Conservation (phyloP, 371 early-diverging fungal species). For the Smittium culicis region DNA sequence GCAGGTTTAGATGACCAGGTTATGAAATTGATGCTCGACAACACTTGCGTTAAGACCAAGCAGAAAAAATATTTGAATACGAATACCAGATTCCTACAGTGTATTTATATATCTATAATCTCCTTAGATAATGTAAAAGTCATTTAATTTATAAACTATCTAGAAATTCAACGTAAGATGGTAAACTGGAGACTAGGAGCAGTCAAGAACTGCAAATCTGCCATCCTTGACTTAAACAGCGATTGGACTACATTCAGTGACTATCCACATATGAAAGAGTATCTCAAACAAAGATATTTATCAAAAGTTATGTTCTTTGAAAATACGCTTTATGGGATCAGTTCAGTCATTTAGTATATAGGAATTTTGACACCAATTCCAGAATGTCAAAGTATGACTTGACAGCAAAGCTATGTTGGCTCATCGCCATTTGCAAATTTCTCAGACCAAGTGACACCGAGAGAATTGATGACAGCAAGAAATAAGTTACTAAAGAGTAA, state of each 20-base stretch:
- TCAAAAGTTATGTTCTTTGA: background rate
- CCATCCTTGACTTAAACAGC: conserved; percentile 6
- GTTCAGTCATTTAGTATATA: conserved; percentile 3
- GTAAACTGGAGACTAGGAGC: conserved; percentile 7
- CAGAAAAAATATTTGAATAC: background rate
- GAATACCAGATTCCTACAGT: background rate
- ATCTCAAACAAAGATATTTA: conserved; percentile 3
- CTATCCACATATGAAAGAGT: conserved; percentile 2
- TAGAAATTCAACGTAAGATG: background rate
- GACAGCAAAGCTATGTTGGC: conserved; percentile 4
- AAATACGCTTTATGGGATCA: conserved; percentile 6
- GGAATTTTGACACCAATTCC: background rate
- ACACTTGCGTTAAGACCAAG: background rate
- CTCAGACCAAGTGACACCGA: conserved; percentile 21
- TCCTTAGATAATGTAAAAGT: background rate
- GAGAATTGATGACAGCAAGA: conserved; percentile 14
- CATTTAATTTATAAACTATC: conserved; percentile 6
- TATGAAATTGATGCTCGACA: background rate
- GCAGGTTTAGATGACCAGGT: background rate
- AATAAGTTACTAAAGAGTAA: background rate
- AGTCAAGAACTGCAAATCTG: conserved; percentile 9
- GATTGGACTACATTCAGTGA: conserved; percentile 8
- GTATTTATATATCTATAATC: background rate
- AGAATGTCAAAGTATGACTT: conserved; percentile 1
- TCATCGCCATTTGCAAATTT: conserved; percentile 17